A percentile compares a stretch with the other conserved stretches of the same genome.
These are phyloP conservation scores for Neoarthrinium moseri DNA, from an alignment of 2,329 filamentous ascomycete genomes.

Conservation along the genomic window DNA sequence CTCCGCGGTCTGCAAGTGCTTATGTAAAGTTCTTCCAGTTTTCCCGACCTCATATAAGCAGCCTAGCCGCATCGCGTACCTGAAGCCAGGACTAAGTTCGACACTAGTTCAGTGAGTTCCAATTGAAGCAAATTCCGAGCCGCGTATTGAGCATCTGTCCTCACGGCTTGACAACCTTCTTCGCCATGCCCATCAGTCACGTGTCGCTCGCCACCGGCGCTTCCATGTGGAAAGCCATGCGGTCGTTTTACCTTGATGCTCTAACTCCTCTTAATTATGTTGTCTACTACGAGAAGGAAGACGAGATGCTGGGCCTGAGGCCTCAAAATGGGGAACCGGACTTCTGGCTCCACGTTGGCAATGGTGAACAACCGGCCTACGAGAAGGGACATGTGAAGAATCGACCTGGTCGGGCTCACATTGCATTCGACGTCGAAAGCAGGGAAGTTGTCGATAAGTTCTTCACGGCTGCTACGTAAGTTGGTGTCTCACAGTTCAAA, in stretches of 20 bases:
- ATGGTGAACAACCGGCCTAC: slow-evolving; percentile 11
- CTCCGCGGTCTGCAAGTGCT: too few species aligned
- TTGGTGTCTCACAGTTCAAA: slow-evolving; percentile 15
- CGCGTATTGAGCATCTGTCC: too few species aligned
- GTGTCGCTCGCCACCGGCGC: slow-evolving; percentile 16
- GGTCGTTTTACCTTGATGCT: slow-evolving; percentile 15
- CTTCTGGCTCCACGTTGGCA: slow-evolving; percentile 17
- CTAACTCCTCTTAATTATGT: slow-evolving; percentile 17
- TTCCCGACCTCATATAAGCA: too few species aligned
- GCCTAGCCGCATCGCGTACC: too few species aligned
- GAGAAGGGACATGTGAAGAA: slow-evolving; percentile 7
- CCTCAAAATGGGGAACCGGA: slow-evolving; percentile 13
- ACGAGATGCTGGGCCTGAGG: slow-evolving; percentile 13
- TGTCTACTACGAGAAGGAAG: slow-evolving; percentile 12
- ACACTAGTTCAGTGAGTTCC: too few species aligned
- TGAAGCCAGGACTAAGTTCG: too few species aligned
- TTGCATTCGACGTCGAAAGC: slow-evolving; percentile 14
- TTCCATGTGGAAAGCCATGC: slow-evolving; percentile 13
- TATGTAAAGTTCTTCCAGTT: too few species aligned
- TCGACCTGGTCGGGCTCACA: slow-evolving; percentile 14
- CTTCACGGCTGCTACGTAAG: slow-evolving; percentile 16
- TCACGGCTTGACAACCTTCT: too few species aligned
- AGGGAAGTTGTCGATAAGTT: slow-evolving; percentile 14
- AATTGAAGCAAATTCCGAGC: too few species aligned
- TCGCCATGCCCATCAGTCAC: slow-evolving; percentile 15